These are phyloP conservation scores for Ceratocystis variospora DNA, from an alignment of 2,329 filamentous ascomycete genomes.

Conservation along the genomic window DNA sequence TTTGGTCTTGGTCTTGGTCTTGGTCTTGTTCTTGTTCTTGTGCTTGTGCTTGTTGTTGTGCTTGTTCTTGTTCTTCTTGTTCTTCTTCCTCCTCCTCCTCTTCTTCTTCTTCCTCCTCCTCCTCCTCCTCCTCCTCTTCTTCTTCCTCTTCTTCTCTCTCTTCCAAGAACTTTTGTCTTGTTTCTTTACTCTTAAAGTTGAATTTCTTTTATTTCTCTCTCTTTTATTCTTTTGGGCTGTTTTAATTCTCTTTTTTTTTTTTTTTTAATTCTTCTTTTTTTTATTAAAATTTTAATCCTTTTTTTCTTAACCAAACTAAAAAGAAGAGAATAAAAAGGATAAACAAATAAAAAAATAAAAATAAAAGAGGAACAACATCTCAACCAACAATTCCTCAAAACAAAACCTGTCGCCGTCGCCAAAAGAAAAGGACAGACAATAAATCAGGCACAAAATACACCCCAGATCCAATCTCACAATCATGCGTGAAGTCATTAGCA, in stretches of 20 bases:
- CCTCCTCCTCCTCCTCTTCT: too few species aligned
- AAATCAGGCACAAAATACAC: neutral
- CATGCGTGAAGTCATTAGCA: constrained; percentile 99
- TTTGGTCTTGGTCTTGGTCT: too few species aligned
- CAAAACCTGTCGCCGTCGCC: neutral
- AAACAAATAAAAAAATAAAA: neutral
- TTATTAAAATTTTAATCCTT: constrained; percentile 18
- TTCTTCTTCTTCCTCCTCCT: too few species aligned
- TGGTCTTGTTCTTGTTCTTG: too few species aligned
- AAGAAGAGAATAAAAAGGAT: neutral
- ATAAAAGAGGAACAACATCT: neutral
- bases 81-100: too few species aligned
- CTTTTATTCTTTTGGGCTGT: constrained; percentile 24
- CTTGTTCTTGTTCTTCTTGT: too few species aligned
- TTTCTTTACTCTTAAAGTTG: constrained; percentile 4
- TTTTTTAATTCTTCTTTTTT: constrained; percentile 22
- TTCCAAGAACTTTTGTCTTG: neutral
- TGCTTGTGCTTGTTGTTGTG: too few species aligned
- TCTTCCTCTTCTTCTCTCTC: neutral
- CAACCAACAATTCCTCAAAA: neutral
- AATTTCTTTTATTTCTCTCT: constrained; percentile 19
- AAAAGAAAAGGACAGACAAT: constrained; percentile 1
- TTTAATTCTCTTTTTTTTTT: constrained; percentile 21
- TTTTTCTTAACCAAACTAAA: constrained; percentile 6
- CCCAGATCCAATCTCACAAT: constrained; percentile 27